Evolutionary conservation across 192 early-diverging fungal genomes (phyloP), one percentile per base, ranked within the genome.

Genomic region (Coemansia nantahalensis): DNA sequence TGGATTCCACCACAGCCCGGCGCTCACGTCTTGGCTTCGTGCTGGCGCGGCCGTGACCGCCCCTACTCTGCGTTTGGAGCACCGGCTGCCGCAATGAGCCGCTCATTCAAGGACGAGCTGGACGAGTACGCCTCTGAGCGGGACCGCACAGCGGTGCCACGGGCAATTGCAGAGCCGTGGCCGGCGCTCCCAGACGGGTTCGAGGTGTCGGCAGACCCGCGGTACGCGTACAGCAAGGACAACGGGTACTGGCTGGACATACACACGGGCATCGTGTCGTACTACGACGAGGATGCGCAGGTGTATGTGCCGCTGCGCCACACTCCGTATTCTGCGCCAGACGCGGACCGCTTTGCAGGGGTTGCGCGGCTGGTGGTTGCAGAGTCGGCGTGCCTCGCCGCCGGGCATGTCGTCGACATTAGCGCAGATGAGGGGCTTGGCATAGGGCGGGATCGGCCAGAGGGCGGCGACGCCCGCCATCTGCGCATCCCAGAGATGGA

Each of bases 401-500:
- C 46, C 1, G 77, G 79, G 1, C 58, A 71, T 6, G 64, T 83
- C 7, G 75, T 81, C 5, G 58, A 86, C 28, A 59, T 89, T 30
- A 80, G 79, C 23, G 65, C 57, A 2, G 69, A 78, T 4, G 83
- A 81, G 5, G 52, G 80, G 3, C 78, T 86, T 1, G 40, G 36
- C 4, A 68, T 86, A 37, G 87, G 87, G 0, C 65, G 87, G 6
- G 87, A 89, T 64, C 59, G 76, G 30, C 22, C 49, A 28, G 67
- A 76, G 16, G 75, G 63, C 48, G 71, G 70, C 8, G 37, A 18
- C 13, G 9, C 26, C 10, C 75, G 53, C 13, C 78, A 82, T 5
- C 45, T 89, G 31, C 79, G 87, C 7, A 62, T 89, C 32, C 75
- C 80, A 0, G 85, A 86, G 19, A 83, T 89, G 67, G 70, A 60